Evolutionary conservation across 2,329 filamentous ascomycete species (phyloP), one percentile per base, ranked within the genome.

Genomic region (Tolypocladium tropicale): DNA sequence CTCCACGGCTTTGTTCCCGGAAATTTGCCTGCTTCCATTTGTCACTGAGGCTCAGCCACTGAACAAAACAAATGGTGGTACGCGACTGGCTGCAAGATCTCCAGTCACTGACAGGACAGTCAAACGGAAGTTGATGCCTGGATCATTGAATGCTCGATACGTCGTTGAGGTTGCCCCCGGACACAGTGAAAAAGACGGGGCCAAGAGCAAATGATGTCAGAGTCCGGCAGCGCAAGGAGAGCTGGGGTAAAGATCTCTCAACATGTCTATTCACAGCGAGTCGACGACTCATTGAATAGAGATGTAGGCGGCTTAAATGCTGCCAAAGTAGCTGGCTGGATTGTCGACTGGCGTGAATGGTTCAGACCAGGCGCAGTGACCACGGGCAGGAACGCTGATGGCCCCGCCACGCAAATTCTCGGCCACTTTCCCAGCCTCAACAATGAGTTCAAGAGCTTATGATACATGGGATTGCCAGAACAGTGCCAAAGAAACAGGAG

Each of bases 251-350:
- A 37, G 18, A 18, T 59, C 63, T 61, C 61, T 70, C 68, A 61
- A 68, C 67, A 68, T 59, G 53, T 56, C 25, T 50, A 56, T 51
- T 69, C 66, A 64, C 67, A 68, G 69, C 66, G 70, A 66, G 68
- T 69, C 66, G 67, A 65, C 69, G 66, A 63, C 33, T 65, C 65
- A 54, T 54, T 62, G 39, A 62, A 58, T 70, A 64, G 67, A 70
- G 64, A 68, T 65, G 56, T n/a, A 39, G n/a, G 34, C 23, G 25
- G 4, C 14, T 14, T 12, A 10, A 12, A 34, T 7, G 53, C 18
- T 46, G 11, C 41, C 6, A 43, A 25, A 57, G 12, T 50, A 10
- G n/a, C 16, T 18, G 11, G 7, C 33, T 11, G 28, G 18, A 16
- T n/a, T 30, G 25, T 49, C 11, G 25, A 49, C 16, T 18, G 6